These are phyloP conservation scores for Hordeum pubiflorum DNA, from an alignment of 202 grass and related monocot species.

Conservation along the genomic window DNA sequence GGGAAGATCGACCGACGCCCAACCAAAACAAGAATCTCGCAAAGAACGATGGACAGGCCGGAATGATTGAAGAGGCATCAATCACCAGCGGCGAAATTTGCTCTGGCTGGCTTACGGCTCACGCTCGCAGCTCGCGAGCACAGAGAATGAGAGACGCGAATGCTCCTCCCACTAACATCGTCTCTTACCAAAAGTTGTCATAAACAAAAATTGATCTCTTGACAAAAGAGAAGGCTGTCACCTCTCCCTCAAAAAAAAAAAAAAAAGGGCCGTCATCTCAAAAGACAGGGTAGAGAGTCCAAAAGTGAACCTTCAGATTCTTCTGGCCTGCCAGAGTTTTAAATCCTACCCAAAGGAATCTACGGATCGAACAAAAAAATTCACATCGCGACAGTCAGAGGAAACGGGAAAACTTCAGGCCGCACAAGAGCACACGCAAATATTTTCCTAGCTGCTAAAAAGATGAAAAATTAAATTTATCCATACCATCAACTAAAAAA, in stretches of 20 bases:
- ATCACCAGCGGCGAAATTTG: neutral
- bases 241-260: too few species aligned
- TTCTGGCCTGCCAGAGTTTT: neutral
- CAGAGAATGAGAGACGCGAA: neutral
- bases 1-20: neutral
- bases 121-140: too few species aligned
- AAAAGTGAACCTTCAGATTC: neutral
- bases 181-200: neutral
- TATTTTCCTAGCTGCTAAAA: neutral
- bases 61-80: neutral
- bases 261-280: too few species aligned
- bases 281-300: too few species aligned
- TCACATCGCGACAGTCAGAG: neutral
- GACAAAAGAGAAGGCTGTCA: neutral
- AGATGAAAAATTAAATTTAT: neutral
- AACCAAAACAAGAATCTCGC: neutral
- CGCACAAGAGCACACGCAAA: neutral
- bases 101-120: neutral
- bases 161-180: constrained; percentile 21
- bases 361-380: neutral
- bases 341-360: neutral
- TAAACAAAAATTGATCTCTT: neutral
- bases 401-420: neutral
- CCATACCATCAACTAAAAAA: neutral
- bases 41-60: neutral